Percentiles rank a stretch among this genome's conserved stretches.
phyloP scores from a whole-genome alignment of 345 rosid genomes.

The Streptanthus diversifolius region DNA sequence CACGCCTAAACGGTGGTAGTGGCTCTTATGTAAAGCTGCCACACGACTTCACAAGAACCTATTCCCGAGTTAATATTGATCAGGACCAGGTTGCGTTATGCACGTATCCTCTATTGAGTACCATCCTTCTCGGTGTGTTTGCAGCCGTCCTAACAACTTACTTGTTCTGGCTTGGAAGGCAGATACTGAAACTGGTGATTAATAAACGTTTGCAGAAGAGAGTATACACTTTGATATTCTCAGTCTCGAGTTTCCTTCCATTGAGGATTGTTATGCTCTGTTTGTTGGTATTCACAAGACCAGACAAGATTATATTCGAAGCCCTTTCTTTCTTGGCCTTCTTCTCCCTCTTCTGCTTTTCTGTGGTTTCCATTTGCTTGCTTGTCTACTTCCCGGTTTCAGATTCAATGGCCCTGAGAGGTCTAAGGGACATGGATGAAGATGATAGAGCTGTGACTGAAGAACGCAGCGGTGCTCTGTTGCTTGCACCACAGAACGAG shows the following conservation, averaged over 20 bases:
- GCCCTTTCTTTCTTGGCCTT: conserved; percentile 76
- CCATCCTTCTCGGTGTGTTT: conserved; percentile 79
- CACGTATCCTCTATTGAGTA: conserved; percentile 85
- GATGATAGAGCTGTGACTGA: conserved; percentile 44
- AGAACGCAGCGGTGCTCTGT: conserved; percentile 30
- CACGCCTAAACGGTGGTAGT: conserved; percentile 51
- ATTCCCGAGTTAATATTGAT: conserved; percentile 28
- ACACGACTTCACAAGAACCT: conserved; percentile 59
- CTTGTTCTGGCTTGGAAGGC: conserved; percentile 91
- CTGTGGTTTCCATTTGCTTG: conserved; percentile 69
- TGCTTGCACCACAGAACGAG: conserved; percentile 26
- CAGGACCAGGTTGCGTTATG: conserved; percentile 51
- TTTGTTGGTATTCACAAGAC: conserved; percentile 64
- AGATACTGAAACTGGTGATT: conserved; percentile 76
- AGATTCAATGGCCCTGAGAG: conserved; percentile 86
- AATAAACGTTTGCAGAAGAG: conserved; percentile 91
- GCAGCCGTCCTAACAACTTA: conserved; percentile 59
- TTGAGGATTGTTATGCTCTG: conserved; percentile 83
- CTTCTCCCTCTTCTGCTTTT: conserved; percentile 68
- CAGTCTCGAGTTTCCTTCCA: conserved; percentile 80
- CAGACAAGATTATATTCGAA: conserved; percentile 71
- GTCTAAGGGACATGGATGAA: conserved; percentile 50
- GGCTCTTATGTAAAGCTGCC: conserved; percentile 49
- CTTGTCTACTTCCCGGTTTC: conserved; percentile 87
- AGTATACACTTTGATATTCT: conserved; percentile 73